Evolutionary conservation across 371 early-diverging fungal species (phyloP).

Genomic region (Rhizopus stolonifer): DNA sequence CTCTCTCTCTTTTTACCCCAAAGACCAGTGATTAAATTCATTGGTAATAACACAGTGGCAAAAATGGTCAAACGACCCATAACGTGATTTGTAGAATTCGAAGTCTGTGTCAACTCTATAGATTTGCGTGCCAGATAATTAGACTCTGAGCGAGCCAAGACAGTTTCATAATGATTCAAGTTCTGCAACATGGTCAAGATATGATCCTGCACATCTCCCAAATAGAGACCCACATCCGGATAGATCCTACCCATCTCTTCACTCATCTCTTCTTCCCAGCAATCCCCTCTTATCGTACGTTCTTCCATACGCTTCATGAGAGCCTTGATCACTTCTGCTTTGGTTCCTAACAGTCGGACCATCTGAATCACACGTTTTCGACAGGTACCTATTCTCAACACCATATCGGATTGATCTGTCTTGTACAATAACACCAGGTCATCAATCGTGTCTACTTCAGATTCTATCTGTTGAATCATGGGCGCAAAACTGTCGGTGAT

Average conservation of each 20-base stretch:
- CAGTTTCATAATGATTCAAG: conserved; percentile 84
- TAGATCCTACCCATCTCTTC: conserved; percentile 30
- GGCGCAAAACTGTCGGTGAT: conserved; percentile 85
- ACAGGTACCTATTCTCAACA: conserved; percentile 78
- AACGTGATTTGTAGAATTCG: conserved; percentile 85
- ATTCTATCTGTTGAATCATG: conserved; percentile 70
- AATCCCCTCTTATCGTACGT: conserved; percentile 10
- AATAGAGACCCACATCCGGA: conserved; percentile 61
- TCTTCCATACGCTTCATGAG: conserved; percentile 60
- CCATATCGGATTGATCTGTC: conserved; percentile 79
- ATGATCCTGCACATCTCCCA: conserved; percentile 94
- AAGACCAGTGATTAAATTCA: conserved; percentile 87
- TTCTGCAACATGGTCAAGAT: conserved; percentile 92
- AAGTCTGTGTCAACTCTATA: conserved; percentile 91
- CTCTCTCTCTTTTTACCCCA: conserved; percentile 33
- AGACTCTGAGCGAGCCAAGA: conserved; percentile 85
- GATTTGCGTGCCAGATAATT: conserved; percentile 95
- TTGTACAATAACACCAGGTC: conserved; percentile 70
- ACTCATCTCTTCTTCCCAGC: conserved; percentile 15
- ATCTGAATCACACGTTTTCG: conserved; percentile 80
- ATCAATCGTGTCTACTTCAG: conserved; percentile 86
- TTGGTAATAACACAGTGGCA: conserved; percentile 87
- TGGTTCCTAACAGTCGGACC: conserved; percentile 70
- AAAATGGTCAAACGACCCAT: conserved; percentile 88
- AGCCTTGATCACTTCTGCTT: conserved; percentile 79